A percentile compares a stretch with the other conserved stretches of the same genome.
Evolutionary conservation across 2,329 filamentous ascomycete genomes (phyloP).

Genomic region (Bipolaris oryzae): DNA sequence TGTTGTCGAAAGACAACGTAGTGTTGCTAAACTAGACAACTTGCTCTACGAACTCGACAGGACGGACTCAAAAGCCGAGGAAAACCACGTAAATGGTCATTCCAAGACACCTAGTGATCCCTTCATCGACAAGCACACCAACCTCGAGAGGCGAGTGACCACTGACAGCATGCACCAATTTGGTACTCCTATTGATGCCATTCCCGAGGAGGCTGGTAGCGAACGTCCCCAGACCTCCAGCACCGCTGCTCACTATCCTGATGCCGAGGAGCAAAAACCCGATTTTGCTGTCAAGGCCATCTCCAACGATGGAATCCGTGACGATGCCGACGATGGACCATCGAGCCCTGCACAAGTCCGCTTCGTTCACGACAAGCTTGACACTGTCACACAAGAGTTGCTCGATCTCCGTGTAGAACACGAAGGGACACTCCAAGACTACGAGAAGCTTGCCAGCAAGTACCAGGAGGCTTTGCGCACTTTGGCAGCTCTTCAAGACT

Average conservation of each 20-base stretch:
- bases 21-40: conserved; percentile 91
- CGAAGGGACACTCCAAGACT: conserved; percentile 80
- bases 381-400: conserved; percentile 88
- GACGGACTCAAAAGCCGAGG: conserved; percentile 40
- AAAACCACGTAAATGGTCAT: conserved; percentile 43
- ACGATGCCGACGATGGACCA: conserved; percentile 52
- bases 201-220: conserved; percentile 45
- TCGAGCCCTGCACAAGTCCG: conserved; percentile 80
- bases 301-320: conserved; percentile 18
- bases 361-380: conserved; percentile 90
- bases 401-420: conserved; percentile 90
- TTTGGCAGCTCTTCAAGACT: conserved; percentile 83
- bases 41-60: conserved; percentile 86
- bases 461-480: conserved; percentile 88
- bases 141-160: conserved; percentile 29
- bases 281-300: conserved; percentile 20
- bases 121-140: conserved; percentile 39
- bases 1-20: conserved; percentile 92
- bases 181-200: conserved; percentile 42
- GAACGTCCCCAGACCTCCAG: conserved; percentile 41
- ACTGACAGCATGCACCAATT: conserved; percentile 39
- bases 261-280: conserved; percentile 20
- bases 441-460: conserved; percentile 80
- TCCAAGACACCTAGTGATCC: conserved; percentile 40
- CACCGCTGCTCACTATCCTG: conserved; percentile 17